Evolutionary conservation across 2,329 filamentous ascomycete species (phyloP).

Genomic region (Colletotrichum sp.): DNA sequence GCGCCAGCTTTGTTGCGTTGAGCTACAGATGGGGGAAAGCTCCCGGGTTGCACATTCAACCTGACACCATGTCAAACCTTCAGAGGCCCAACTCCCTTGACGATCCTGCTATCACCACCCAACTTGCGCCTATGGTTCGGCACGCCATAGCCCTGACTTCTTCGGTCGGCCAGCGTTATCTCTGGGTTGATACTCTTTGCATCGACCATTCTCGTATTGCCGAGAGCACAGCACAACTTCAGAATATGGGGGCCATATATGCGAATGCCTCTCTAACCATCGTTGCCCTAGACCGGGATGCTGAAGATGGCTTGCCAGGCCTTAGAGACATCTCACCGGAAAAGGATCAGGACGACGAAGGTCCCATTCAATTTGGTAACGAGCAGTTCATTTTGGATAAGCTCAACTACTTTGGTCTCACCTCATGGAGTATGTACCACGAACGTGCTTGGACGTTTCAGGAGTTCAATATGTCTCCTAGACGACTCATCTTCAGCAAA

Average conservation of each 20-base stretch:
- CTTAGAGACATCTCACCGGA: neutral
- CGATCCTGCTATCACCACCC: neutral
- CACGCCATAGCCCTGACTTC: neutral
- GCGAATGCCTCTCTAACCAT: neutral
- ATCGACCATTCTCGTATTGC: neutral
- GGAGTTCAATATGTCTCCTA: neutral
- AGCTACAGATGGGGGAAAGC: neutral
- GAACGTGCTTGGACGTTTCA: neutral
- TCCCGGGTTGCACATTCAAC: fast-evolving
- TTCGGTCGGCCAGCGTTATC: neutral
- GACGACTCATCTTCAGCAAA: neutral
- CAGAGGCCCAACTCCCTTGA: neutral
- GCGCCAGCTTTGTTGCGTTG: neutral
- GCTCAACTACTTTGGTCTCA: no score
- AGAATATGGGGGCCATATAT: neutral
- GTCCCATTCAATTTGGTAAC: neutral
- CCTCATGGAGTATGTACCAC: neutral
- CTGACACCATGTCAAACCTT: neutral
- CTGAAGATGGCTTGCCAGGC: neutral
- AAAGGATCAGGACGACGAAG: fast-evolving
- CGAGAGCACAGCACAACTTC: neutral
- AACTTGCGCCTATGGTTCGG: neutral
- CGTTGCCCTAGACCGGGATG: neutral
- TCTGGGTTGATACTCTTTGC: neutral
- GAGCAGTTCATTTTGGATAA: neutral